A percentile compares a stretch with the other conserved stretches of the same genome.
These are phyloP conservation scores for Nyctanthes arbortristis DNA, from an alignment of 257 asterid species.

Conservation along the genomic window DNA sequence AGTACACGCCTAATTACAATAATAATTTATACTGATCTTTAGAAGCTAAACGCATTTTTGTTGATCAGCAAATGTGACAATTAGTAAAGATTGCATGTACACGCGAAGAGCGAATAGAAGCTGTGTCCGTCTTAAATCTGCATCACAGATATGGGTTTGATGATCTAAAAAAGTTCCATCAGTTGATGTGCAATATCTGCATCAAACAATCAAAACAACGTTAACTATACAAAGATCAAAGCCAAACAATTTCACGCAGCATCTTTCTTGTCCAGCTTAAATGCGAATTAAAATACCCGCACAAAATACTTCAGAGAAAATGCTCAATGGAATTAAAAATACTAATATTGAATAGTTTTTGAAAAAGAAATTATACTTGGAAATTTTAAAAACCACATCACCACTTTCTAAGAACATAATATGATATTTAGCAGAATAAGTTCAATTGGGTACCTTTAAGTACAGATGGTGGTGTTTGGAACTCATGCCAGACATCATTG, in stretches of 20 bases:
- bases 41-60: too few relatives aligned
- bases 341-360: too few relatives aligned
- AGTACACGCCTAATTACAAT: too few relatives aligned
- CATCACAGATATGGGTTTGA: conserved; percentile 8
- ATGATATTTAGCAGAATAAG: conserved; percentile 6
- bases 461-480: conserved; percentile 76
- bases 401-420: background rate
- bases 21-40: too few relatives aligned
- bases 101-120: background rate
- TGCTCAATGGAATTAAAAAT: too few relatives aligned
- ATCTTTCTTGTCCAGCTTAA: background rate
- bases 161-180: conserved; percentile 69
- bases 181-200: conserved; percentile 83
- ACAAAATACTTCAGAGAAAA: too few relatives aligned
- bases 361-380: background rate
- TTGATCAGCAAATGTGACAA: conserved; percentile 19
- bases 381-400: background rate
- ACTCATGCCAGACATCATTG: conserved; percentile 44
- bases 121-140: conserved; percentile 12
- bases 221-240: background rate
- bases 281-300: too few relatives aligned
- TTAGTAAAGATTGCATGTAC: conserved; percentile 16
- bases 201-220: conserved; percentile 20
- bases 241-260: background rate
- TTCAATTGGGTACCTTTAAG: conserved; percentile 58